Base-by-base conservation (phyloP, 352 stramenopile genomes). In the Globisporangium okanoganense region DNA sequence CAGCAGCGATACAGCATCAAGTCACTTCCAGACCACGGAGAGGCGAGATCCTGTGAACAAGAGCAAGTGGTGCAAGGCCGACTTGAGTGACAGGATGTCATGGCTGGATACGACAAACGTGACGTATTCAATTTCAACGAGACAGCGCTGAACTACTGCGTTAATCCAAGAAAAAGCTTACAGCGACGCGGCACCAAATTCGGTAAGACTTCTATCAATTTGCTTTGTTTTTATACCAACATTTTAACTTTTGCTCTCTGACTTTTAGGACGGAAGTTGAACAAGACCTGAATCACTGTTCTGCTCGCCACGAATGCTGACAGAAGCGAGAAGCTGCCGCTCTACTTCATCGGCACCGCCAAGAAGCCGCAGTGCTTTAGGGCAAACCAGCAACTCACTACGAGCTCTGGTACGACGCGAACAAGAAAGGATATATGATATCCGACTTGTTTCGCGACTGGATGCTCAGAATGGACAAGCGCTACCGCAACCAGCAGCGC, bases 71-170 rank as follows among this genome's bases (percentile, higher is more conserved):
- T 33, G 18, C 33, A 40, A 4, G 51, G n/a, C 1, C 31, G n/a
- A 25, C 7, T 16, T 5, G 22, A 44, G 20, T 57, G 35, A n/a
- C 51, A 48, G 35, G 31, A 44, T 5, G 12, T 33, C 2, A 33
- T 16, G 9, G 9, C 7, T 2, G 20, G 4, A 8, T 47, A 33
- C 22, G 33, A 31, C 3, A 33, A 20, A 3, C 20, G 6, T 9
- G 31, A 57, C 20, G n/a, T 57, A 3, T 57, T 47, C 35, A 57
- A 57, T 18, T 5, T 44, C n/a, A 33, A 47, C 20, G 51, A 57
- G 25, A 43, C 51, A 5, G 51, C 18, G 22, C 33, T 57, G 1
- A 48, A 48, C 51, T 57, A 57, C 9, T 45, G 33, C 20, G 51
- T n/a, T 20, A 31, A 43, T 8, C 16, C 6, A 7, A 1, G 10